phyloP scores from a whole-genome alignment of 2,329 filamentous ascomycete genomes.

The Plenodomus lindquistii region DNA sequence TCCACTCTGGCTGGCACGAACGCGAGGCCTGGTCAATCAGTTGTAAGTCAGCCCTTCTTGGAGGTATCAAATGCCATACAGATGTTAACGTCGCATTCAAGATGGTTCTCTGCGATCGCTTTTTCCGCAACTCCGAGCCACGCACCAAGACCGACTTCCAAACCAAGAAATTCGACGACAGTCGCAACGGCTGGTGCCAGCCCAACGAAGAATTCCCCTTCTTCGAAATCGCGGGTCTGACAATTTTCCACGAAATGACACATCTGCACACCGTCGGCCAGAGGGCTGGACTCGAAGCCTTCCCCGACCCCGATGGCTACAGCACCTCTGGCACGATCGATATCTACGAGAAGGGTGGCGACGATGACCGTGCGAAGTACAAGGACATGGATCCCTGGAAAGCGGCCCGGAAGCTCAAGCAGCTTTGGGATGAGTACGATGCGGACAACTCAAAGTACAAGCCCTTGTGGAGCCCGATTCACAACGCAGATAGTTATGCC shows the following conservation, averaged over 20 bases:
- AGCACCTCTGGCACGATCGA: slow-evolving; percentile 4
- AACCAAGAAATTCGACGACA: slow-evolving; percentile 7
- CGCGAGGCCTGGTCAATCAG: slow-evolving; percentile 5
- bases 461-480: slow-evolving; percentile 2
- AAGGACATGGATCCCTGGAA: slow-evolving; percentile 7
- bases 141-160: slow-evolving; percentile 6
- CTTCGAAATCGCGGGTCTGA: slow-evolving; percentile 7
- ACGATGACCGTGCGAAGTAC: slow-evolving; percentile 5
- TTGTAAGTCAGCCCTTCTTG: slow-evolving; percentile 9
- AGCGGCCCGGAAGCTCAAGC: slow-evolving; percentile 8
- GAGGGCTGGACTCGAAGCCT: slow-evolving; percentile 6
- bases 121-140: slow-evolving; percentile 5
- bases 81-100: slow-evolving; percentile 6
- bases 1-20: slow-evolving; percentile 6
- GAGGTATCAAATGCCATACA: slow-evolving; percentile 8
- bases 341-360: slow-evolving; percentile 8
- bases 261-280: slow-evolving; percentile 6
- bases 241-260: slow-evolving; percentile 8
- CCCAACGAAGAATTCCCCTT: slow-evolving; percentile 6
- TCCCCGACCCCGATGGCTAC: slow-evolving; percentile 4
- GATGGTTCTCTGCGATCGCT: slow-evolving; percentile 7
- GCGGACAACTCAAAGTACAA: slow-evolving; percentile 9
- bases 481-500: slow-evolving; percentile 9
- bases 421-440: slow-evolving; percentile 8
- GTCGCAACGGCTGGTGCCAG: slow-evolving; percentile 5